These are phyloP conservation scores for Meripilus lineatus DNA, from an alignment of 1,284 basidiomycete species.

Conservation along the genomic window DNA sequence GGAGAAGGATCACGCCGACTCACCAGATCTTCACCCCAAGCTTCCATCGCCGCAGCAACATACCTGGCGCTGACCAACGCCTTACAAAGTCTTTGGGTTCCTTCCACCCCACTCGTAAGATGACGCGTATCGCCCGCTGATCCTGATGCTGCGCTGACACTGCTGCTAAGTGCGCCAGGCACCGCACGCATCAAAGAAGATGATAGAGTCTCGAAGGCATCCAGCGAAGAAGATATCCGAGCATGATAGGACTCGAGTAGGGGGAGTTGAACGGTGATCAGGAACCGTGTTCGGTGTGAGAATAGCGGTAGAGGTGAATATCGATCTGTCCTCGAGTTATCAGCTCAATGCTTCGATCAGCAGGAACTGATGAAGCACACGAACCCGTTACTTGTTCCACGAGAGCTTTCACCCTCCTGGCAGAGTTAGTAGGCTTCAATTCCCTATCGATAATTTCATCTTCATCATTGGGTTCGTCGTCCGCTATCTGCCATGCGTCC, in stretches of 20 bases:
- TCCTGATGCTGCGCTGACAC: constrained; percentile 29
- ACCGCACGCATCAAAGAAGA: constrained; percentile 86
- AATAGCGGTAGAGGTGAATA: constrained; percentile 83
- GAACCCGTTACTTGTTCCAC: constrained; percentile 85
- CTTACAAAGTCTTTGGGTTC: constrained; percentile 77
- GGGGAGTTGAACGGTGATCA: constrained; percentile 82
- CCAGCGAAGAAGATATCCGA: constrained; percentile 79
- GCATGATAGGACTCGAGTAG: constrained; percentile 73
- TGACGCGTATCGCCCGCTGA: constrained; percentile 45
- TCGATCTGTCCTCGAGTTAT: constrained; percentile 79
- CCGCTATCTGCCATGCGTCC: constrained; percentile 87
- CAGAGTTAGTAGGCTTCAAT: constrained; percentile 70
- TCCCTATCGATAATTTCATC: constrained; percentile 34
- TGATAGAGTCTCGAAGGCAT: constrained; percentile 90
- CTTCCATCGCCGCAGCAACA: constrained; percentile 59
- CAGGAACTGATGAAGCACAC: too few relatives aligned
- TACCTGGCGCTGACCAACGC: constrained; percentile 77
- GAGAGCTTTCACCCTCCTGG: constrained; percentile 76
- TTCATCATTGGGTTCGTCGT: constrained; percentile 52
- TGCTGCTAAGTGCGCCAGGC: constrained; percentile 75
- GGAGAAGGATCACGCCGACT: constrained; percentile 21
- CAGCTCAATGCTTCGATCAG: too few relatives aligned
- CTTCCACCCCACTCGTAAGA: constrained; percentile 75
- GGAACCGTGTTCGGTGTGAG: constrained; percentile 76
- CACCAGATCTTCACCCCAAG: constrained; percentile 86